Conservation (phyloP, 306 rosid genomes). For the Glycine soja region DNA sequence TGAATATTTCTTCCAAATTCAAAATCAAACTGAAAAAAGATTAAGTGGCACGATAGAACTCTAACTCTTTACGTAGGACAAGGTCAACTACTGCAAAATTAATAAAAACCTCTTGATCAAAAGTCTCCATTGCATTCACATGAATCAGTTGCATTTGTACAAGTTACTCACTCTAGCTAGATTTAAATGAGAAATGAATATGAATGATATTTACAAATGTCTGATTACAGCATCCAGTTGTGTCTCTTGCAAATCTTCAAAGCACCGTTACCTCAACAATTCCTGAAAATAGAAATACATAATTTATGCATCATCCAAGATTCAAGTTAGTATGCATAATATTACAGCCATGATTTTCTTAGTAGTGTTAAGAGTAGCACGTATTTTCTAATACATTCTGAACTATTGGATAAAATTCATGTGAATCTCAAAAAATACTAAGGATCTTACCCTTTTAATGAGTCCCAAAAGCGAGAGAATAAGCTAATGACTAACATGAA, state of each 20-base stretch:
- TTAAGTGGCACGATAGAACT: no score
- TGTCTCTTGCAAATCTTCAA: no score
- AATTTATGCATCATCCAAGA: constrained; percentile 24
- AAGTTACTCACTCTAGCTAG: constrained; percentile 21
- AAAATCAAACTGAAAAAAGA: no score
- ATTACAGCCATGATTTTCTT: no score
- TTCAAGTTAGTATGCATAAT: constrained; percentile 6
- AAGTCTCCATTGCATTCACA: neutral
- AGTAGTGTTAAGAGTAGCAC: neutral
- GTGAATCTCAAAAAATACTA: neutral
- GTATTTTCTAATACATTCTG: no score
- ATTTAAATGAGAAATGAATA: no score
- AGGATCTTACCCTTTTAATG: neutral
- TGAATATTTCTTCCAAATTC: no score
- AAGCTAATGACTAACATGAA: neutral
- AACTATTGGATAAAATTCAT: neutral
- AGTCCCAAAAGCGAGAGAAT: neutral
- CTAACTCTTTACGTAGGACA: no score
- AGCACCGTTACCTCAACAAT: constrained; percentile 50
- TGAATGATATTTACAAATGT: no score
- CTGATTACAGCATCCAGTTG: no score
- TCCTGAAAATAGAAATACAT: constrained; percentile 53
- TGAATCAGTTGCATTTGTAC: constrained; percentile 29
- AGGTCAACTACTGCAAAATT: no score
- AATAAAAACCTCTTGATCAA: no score